phyloP scores from a whole-genome alignment of 495 filamentous ascomycete species.

The Xylaria palmicola region DNA sequence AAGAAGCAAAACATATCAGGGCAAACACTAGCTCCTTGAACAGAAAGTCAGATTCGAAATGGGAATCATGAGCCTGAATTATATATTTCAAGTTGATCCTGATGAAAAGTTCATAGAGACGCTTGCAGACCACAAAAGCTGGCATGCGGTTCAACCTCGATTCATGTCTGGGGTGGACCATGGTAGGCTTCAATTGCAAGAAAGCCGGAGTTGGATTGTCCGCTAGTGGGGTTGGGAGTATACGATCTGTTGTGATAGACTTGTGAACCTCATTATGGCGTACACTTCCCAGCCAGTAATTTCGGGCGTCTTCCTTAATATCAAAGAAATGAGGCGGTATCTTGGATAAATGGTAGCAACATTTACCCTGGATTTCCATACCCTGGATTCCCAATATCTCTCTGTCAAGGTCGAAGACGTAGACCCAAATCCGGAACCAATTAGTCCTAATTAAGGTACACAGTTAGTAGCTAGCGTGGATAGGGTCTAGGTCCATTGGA shows the following conservation, averaged over 20 bases:
- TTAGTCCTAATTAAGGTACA: background rate
- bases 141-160: background rate
- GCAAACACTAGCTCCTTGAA: background rate
- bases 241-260: background rate
- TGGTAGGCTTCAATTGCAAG: background rate
- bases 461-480: background rate
- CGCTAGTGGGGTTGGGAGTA: background rate
- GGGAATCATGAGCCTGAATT: background rate
- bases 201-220: background rate
- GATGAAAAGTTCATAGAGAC: background rate
- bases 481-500: background rate
- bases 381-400: constrained; percentile 1
- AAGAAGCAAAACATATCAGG: constrained; percentile 1
- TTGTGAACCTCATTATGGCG: background rate
- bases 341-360: background rate
- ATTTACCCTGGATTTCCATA: background rate
- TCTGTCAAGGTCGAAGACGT: background rate
- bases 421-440: background rate
- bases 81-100: background rate
- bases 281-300: background rate
- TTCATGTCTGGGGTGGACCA: background rate
- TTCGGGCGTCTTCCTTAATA: background rate
- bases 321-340: background rate
- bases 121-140: background rate
- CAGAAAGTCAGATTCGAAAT: background rate